phyloP scores from a whole-genome alignment of 345 rosid genomes.

The Microthlaspi erraticum region DNA sequence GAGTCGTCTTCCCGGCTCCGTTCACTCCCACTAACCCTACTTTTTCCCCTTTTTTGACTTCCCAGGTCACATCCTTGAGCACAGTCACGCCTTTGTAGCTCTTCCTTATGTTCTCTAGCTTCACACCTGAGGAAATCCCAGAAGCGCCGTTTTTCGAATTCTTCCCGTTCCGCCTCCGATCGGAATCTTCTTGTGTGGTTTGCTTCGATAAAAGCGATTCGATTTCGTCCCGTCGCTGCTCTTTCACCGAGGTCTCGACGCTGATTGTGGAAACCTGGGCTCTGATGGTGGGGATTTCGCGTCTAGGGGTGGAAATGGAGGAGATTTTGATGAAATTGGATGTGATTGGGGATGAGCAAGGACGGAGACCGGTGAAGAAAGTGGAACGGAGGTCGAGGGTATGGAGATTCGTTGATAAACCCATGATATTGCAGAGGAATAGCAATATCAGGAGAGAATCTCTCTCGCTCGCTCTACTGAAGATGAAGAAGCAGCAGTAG shows the following conservation, averaged over 20 bases:
- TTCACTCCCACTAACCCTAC: constrained; percentile 93
- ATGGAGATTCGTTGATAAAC: constrained; percentile 62
- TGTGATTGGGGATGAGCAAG: constrained; percentile 40
- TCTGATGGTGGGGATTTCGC: constrained; percentile 37
- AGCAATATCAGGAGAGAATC: constrained; percentile 26
- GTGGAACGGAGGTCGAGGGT: constrained; percentile 63
- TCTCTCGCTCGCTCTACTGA: constrained; percentile 32
- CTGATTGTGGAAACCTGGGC: constrained; percentile 60
- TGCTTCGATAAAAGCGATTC: constrained; percentile 69
- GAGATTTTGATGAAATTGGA: constrained; percentile 46
- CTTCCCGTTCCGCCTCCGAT: constrained; percentile 47
- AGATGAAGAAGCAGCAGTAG: constrained; percentile 26
- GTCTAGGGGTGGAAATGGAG: constrained; percentile 38
- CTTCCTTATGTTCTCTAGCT: constrained; percentile 82
- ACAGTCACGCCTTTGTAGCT: constrained; percentile 83
- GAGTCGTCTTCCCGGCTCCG: constrained; percentile 98
- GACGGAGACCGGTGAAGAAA: constrained; percentile 55
- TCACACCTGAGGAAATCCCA: constrained; percentile 81
- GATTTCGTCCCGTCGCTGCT: constrained; percentile 55
- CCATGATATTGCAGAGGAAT: constrained; percentile 48
- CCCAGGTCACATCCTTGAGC: constrained; percentile 85
- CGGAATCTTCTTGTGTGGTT: constrained; percentile 43
- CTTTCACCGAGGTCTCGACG: constrained; percentile 55
- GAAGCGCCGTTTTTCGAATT: constrained; percentile 64
- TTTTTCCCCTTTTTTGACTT: constrained; percentile 88